Evolutionary conservation across 2,329 filamentous ascomycete species (phyloP), one percentile per base, ranked within the genome.

Genomic region (Neonectria sp.): DNA sequence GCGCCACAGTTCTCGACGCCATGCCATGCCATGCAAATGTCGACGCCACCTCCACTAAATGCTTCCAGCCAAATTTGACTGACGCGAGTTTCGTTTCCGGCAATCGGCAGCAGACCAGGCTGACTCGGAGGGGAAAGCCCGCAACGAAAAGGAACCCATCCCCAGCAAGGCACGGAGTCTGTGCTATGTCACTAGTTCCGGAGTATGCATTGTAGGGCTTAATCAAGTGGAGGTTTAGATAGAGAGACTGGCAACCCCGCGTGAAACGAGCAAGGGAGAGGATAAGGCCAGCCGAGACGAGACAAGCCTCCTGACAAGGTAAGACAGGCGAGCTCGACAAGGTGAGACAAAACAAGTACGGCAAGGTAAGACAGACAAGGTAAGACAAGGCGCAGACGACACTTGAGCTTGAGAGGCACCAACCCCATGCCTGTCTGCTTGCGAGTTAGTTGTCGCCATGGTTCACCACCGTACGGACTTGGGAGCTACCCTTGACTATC

Each of bases 31-130:
- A 37, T 43, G 40, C 40, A 43, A 37, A 29, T 33, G 49, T 29
- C 27, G 27, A 31, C 58, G 64, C 61, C 59, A 64, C 46, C 55
- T 60, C 31, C 46, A 45, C n/a, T 53, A 29, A 51, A 40, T 69
- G 35, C 40, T 31, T 17, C 49, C 29, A 24, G 12, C 15, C 43
- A 33, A 55, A 21, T 17, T 48, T 8, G 15, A n/a, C n/a, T 27
- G 24, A 43, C 2, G 40, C 17, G 40, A n/a, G 40, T 45, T 45
- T 45, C 40, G 13, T 21, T 31, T 25, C 21, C 25, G 15, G 25
- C 17, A 60, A 15, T 33, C 43, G 24, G 52, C 24, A 33, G 37
- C 12, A 9, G 46, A 21, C 29, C 21, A 51, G 25, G 25, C 13
- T 33, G 45, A 37, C 40, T 24, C 40, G n/a, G 40, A 45, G 40